Base-by-base conservation (phyloP, 352 stramenopile genomes). In the Globisporangium nagaii region DNA sequence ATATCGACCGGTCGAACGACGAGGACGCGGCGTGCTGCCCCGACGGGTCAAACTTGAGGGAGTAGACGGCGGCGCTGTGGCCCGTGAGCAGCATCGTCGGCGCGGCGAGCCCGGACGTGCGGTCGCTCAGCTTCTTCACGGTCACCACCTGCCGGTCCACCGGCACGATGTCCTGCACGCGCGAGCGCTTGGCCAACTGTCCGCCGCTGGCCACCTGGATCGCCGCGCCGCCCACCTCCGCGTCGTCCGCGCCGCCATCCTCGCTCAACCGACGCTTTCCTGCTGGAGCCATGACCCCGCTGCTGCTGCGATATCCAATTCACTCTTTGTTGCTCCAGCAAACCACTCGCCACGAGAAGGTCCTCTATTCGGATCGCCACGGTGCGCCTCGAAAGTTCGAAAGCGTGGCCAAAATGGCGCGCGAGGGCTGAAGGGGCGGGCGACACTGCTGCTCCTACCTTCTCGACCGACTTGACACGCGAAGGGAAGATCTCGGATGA, bases 21-120 rank as follows among this genome's bases (percentile, higher is more conserved):
- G 67, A 66, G 9, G 83, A 91, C 20, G 79, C 80, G 37, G 74
- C 56, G 56, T 88, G 81, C 61, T 86, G 70, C 0, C 83, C 83
- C n/a, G 59, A 79, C 4, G 80, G 69, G 61, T 84, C 85, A 54
- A 93, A 91, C 58, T 89, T 86, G 54, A 93, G 66, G 47, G 83
- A 91, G 61, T 89, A 81, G 28, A 91, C 75, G 2, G 79, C 70
- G 7, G 83, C 83, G 57, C 72, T 75, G 56, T 93, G 83, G 25
- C 83, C 83, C 28, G 79, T 75, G 47, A 93, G 79, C 42, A 90
- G 73, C 83, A 93, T 88, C 1, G 83, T 93, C 22, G 83, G 80
- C 28, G 80, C 75, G 35, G 68, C 31, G 8, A 93, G 73, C 3
- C 57, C 74, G 24, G 83, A 93, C 41, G 80, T 88, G 34, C 83